Evolutionary conservation across 2,329 filamentous ascomycete species (phyloP).

Genomic region (Madurella mycetomatis): DNA sequence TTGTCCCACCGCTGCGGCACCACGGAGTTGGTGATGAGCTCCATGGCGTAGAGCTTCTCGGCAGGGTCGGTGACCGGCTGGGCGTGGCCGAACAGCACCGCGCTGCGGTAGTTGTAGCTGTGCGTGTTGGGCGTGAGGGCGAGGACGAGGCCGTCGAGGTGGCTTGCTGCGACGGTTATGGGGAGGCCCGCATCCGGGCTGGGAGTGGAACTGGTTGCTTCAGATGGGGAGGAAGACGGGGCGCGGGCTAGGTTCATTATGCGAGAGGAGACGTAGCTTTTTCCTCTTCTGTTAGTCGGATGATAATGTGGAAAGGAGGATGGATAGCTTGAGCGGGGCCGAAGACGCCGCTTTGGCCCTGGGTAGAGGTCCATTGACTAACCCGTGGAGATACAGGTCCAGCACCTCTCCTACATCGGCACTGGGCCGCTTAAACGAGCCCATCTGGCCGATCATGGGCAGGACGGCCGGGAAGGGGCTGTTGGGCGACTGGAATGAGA

Average conservation of each 20-base stretch:
- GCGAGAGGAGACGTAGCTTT: slow-evolving; percentile 66
- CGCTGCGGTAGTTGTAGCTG: slow-evolving; percentile 83
- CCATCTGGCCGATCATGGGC: slow-evolving; percentile 84
- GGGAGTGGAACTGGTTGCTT: background rate
- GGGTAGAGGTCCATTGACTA: background rate
- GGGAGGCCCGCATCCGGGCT: slow-evolving; percentile 50
- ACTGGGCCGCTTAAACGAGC: slow-evolving; percentile 61
- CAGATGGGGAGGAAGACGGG: slow-evolving; percentile 11
- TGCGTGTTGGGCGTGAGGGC: slow-evolving; percentile 75
- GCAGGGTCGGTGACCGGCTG: slow-evolving; percentile 58
- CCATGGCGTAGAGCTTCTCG: slow-evolving; percentile 76
- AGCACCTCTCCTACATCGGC: slow-evolving; percentile 59
- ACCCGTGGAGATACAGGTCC: slow-evolving; percentile 75
- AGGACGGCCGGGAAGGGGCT: slow-evolving; percentile 72
- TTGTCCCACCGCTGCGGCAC: slow-evolving; percentile 65
- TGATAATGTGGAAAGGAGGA: background rate
- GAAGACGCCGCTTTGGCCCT: background rate
- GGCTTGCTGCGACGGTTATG: slow-evolving; percentile 66
- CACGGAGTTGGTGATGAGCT: slow-evolving; percentile 70
- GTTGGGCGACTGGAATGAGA: slow-evolving; percentile 64
- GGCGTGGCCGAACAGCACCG: slow-evolving; percentile 71
- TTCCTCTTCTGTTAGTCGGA: background rate
- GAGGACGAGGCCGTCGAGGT: slow-evolving; percentile 75
- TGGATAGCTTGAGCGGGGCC: background rate
- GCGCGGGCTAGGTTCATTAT: slow-evolving; percentile 62